These are phyloP conservation scores for Balakata baccata DNA, from an alignment of 345 rosid genomes.

Conservation along the genomic window DNA sequence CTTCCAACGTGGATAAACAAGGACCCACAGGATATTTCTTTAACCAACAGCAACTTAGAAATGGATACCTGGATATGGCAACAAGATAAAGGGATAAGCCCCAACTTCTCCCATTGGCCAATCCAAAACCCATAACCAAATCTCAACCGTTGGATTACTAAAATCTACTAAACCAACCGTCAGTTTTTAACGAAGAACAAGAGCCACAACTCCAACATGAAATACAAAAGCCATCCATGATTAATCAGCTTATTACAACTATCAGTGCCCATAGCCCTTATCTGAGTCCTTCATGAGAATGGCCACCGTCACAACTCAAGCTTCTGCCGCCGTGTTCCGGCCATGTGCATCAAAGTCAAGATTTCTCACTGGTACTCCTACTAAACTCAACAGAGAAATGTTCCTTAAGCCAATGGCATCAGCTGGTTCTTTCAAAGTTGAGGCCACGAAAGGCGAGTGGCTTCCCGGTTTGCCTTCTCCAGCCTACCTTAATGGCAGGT, in stretches of 20 bases:
- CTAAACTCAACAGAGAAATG: conserved; percentile 45
- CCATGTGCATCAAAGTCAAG: conserved; percentile 54
- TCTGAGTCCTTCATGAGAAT: conserved; percentile 22
- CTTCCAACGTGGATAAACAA: conserved; percentile 22
- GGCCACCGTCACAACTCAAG: conserved; percentile 88
- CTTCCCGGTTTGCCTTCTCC: conserved; percentile 85
- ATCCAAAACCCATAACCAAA: conserved; percentile 23
- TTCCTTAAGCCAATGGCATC: conserved; percentile 38
- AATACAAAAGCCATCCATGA: conserved; percentile 27
- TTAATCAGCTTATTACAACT: background rate
- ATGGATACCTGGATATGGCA: conserved; percentile 51
- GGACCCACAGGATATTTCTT: conserved; percentile 47
- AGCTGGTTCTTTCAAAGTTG: conserved; percentile 49
- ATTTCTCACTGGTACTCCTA: conserved; percentile 62
- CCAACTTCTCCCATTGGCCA: conserved; percentile 30
- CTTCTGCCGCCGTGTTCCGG: conserved; percentile 78
- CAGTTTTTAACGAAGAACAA: conserved; percentile 17
- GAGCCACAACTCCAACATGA: conserved; percentile 34
- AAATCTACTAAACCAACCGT: conserved; percentile 24
- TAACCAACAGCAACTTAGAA: conserved; percentile 47
- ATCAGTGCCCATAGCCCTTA: background rate
- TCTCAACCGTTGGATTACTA: conserved; percentile 28
- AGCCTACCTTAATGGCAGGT: conserved; percentile 83
- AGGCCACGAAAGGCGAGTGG: conserved; percentile 98
- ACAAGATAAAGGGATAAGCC: conserved; percentile 48